Percentiles rank a stretch among this genome's conserved stretches.
Evolutionary conservation across 202 grass and related monocot species (phyloP).

Genomic region (Carex sylvatica): DNA sequence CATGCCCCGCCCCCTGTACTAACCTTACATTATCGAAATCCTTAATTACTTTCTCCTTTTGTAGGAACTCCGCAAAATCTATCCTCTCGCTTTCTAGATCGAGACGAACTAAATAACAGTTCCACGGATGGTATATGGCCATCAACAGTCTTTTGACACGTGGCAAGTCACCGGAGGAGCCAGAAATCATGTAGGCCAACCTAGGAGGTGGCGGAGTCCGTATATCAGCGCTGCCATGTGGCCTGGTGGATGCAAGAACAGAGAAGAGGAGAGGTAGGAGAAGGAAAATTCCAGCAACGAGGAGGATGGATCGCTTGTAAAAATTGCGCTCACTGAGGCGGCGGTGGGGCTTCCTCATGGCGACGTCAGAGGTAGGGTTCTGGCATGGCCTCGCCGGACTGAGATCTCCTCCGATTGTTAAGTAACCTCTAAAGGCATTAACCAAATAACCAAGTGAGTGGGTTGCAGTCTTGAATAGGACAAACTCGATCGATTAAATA

Average conservation of each 20-base stretch:
- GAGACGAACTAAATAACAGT: slow-evolving; percentile 78
- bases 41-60: slow-evolving; percentile 40
- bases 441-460: slow-evolving; percentile 2
- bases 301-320: slow-evolving; percentile 48
- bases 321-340: slow-evolving; percentile 19
- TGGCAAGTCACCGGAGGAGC: slow-evolving; percentile 53
- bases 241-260: slow-evolving; percentile 29
- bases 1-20: slow-evolving; percentile 34
- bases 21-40: slow-evolving; percentile 58
- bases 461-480: slow-evolving; percentile 13
- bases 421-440: not conserved
- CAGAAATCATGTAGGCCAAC: slow-evolving; percentile 80
- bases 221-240: not conserved
- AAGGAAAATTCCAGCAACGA: slow-evolving; percentile 59
- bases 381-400: slow-evolving; percentile 40
- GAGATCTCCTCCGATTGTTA: slow-evolving; percentile 17
- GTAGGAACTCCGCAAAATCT: slow-evolving; percentile 70
- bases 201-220: slow-evolving; percentile 44
- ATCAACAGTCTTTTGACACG: slow-evolving; percentile 64
- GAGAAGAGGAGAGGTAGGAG: slow-evolving; percentile 67
- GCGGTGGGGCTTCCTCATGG: slow-evolving; percentile 72
- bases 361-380: slow-evolving; percentile 45
- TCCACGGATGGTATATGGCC: slow-evolving; percentile 91
- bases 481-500: not conserved
- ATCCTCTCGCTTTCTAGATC: slow-evolving; percentile 46